Conservation (phyloP, 2,329 filamentous ascomycete species). For the Byssochlamys sp. region DNA sequence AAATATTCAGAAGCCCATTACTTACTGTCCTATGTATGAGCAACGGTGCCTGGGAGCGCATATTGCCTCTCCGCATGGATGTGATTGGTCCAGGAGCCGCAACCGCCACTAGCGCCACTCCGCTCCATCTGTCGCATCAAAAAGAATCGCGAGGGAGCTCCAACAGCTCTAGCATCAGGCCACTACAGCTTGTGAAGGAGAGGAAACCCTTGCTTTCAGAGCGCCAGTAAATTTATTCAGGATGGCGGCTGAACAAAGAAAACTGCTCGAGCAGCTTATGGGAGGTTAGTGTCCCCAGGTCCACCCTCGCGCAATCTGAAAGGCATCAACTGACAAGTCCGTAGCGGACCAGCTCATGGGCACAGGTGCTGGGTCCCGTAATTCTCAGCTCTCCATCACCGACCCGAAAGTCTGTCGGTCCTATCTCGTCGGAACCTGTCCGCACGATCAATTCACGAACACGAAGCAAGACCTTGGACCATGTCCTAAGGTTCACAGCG, state of each 20-base stretch:
- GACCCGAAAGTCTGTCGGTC: constrained; percentile 92
- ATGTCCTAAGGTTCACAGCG: constrained; percentile 79
- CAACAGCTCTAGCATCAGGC: neutral
- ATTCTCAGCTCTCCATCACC: constrained; percentile 73
- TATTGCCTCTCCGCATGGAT: neutral
- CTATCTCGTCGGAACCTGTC: constrained; percentile 85
- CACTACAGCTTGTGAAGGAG: neutral
- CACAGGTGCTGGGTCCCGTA: constrained; percentile 60
- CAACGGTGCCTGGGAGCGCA: neutral
- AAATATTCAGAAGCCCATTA: no score
- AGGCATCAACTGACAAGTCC: constrained; percentile 15
- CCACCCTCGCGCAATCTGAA: neutral
- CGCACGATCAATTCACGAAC: constrained; percentile 98
- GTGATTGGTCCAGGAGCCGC: constrained; percentile 4
- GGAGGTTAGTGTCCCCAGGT: constrained; percentile 34
- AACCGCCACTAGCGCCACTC: constrained; percentile 20
- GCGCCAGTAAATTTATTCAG: constrained; percentile 7
- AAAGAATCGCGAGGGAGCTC: constrained; percentile 1
- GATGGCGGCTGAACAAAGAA: constrained; percentile 96
- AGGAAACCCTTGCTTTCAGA: constrained; percentile 1
- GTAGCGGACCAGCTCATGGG: constrained; percentile 63
- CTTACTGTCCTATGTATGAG: neutral
- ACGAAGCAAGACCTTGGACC: constrained; percentile 93
- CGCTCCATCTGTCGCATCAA: constrained; percentile 2
- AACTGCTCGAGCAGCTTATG: constrained; percentile 91